Evolutionary conservation across 1,284 basidiomycete species (phyloP).

Genomic region (Peniophora sp.): DNA sequence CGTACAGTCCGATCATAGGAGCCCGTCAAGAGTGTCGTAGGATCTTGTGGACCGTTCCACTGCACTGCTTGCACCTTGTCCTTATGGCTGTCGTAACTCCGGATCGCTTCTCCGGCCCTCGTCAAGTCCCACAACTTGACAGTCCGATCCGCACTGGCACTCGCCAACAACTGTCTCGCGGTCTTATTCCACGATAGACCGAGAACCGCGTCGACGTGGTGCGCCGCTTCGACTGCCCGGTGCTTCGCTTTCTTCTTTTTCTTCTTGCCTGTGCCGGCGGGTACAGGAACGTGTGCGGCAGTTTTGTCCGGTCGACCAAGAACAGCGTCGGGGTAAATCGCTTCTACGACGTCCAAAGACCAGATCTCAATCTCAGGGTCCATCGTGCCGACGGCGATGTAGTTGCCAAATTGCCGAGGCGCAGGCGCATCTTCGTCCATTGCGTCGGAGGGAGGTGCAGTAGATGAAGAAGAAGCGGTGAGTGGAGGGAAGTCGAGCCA

Average conservation of each 20-base stretch:
- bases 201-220: constrained; percentile 94
- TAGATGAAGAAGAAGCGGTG: constrained; percentile 32
- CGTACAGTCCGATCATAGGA: constrained; percentile 91
- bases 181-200: constrained; percentile 87
- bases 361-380: constrained; percentile 99
- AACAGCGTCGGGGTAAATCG: constrained; percentile 89
- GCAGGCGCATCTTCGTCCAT: constrained; percentile 21
- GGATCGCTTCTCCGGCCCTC: constrained; percentile 66
- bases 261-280: constrained; percentile 85
- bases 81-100: constrained; percentile 80
- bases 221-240: constrained; percentile 54
- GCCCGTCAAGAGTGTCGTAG: constrained; percentile 86
- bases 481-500: constrained; percentile 94
- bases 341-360: constrained; percentile 91
- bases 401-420: constrained; percentile 65
- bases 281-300: constrained; percentile 68
- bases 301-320: constrained; percentile 86
- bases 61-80: constrained; percentile 98
- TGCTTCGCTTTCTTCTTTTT: constrained; percentile 87
- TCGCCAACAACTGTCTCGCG: constrained; percentile 87
- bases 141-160: constrained; percentile 89
- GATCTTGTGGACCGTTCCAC: constrained; percentile 80
- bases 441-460: constrained; percentile 11
- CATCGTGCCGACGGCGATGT: constrained; percentile 93
- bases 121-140: constrained; percentile 98